phyloP scores from a whole-genome alignment of 140 eudicot species.

The Erigeron philadelphicus region DNA sequence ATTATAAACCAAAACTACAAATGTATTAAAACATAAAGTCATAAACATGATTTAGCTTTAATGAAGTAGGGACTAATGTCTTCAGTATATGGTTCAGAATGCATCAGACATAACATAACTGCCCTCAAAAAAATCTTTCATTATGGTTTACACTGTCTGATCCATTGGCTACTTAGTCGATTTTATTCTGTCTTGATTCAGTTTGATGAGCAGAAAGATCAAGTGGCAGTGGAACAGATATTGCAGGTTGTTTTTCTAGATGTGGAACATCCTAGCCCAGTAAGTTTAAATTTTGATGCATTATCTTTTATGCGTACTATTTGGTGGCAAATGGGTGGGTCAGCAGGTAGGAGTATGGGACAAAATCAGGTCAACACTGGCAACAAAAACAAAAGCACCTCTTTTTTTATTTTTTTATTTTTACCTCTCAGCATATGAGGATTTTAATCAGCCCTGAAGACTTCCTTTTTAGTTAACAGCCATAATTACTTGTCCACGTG shows the following conservation, averaged over 20 bases:
- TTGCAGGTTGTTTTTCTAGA: constrained; percentile 81
- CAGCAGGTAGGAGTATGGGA: neutral
- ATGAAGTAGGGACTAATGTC: constrained; percentile 1
- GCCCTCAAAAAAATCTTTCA: neutral
- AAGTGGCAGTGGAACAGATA: constrained; percentile 92
- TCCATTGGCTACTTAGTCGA: constrained; percentile 5
- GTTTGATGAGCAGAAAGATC: constrained; percentile 95
- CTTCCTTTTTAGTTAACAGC: constrained; percentile 2
- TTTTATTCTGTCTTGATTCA: constrained; percentile 30
- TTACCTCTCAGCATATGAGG: neutral
- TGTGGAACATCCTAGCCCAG: constrained; percentile 70
- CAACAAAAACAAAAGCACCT: neutral
- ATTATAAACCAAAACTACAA: neutral
- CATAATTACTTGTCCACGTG: neutral
- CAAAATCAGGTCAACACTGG: neutral
- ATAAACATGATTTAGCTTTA: too few species aligned
- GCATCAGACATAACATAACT: neutral
- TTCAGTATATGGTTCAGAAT: neutral
- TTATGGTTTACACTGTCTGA: constrained; percentile 5
- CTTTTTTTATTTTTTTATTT: too few species aligned
- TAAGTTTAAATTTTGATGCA: constrained; percentile 36
- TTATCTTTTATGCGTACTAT: neutral
- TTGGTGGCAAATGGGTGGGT: neutral
- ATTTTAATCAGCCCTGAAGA: neutral
- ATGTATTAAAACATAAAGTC: neutral